Conservation (phyloP, 306 rosid genomes). For the Mucuna pruriens region DNA sequence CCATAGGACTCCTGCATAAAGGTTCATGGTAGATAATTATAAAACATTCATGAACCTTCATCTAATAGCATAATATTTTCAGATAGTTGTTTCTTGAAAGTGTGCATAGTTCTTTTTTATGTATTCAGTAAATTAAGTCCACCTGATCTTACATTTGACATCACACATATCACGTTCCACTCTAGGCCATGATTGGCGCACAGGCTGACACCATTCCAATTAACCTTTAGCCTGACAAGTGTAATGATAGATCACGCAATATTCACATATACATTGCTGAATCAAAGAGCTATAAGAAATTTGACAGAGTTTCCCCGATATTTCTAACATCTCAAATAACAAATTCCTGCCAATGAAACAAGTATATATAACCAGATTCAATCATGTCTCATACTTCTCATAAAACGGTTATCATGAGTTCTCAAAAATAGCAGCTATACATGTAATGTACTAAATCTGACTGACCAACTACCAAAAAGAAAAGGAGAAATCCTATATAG, state of each 20-base stretch:
- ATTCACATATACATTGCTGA: neutral
- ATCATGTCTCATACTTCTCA: too few species aligned
- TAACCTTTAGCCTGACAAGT: neutral
- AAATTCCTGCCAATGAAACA: neutral
- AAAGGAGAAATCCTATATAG: neutral
- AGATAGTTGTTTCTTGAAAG: conserved; percentile 3
- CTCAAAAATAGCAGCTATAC: too few species aligned
- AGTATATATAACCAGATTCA: neutral
- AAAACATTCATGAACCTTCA: conserved; percentile 17
- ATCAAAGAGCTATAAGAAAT: neutral
- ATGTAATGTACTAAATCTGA: neutral
- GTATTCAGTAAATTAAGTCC: conserved; percentile 12
- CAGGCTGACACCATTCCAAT: too few species aligned
- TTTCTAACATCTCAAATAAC: neutral
- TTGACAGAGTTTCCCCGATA: neutral
- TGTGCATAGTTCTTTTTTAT: conserved; percentile 10
- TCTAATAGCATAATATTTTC: neutral
- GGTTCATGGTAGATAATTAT: neutral
- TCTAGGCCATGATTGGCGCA: too few species aligned
- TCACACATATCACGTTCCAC: neutral
- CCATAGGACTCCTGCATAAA: neutral
- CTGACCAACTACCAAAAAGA: neutral
- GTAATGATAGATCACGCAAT: neutral
- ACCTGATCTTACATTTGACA: neutral
- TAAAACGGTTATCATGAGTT: too few species aligned